phyloP scores from a whole-genome alignment of 345 rosid species.

The Cardamine resedifolia region DNA sequence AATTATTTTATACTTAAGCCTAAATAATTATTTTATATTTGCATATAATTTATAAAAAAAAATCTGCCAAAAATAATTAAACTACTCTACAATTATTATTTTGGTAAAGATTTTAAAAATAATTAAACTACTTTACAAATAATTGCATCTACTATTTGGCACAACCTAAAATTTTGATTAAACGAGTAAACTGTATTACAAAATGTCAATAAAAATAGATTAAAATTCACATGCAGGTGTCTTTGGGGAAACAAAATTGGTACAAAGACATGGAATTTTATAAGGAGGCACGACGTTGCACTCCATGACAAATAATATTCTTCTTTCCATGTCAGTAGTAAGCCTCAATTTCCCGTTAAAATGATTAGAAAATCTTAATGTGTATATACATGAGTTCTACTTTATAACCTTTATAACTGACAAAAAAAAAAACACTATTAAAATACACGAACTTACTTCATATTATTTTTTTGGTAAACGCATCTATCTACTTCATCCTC shows the following conservation, averaged over 20 bases:
- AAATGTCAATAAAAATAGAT: neutral
- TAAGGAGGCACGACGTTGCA: slow-evolving; percentile 18
- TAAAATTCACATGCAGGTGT: neutral
- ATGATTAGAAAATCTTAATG: neutral
- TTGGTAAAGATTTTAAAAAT: too few relatives aligned
- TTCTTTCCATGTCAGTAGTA: slow-evolving; percentile 6
- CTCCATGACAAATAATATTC: neutral
- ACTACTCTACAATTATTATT: too few relatives aligned
- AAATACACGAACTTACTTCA: neutral
- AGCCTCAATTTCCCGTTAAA: neutral
- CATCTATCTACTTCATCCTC: neutral
- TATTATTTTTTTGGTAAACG: too few relatives aligned
- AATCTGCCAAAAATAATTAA: neutral
- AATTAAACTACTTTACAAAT: neutral
- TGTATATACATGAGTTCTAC: neutral
- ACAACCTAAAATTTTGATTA: neutral
- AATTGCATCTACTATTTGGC: neutral
- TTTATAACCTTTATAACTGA: neutral
- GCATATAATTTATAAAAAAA: neutral
- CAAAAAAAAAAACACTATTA: neutral
- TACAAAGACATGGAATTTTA: slow-evolving; percentile 17
- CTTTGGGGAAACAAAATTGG: neutral
- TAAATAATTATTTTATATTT: too few relatives aligned
- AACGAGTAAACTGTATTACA: neutral
- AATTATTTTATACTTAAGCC: too few relatives aligned